phyloP scores from a whole-genome alignment of 768 basidiomycete genomes.

The Tylopilus balloui region DNA sequence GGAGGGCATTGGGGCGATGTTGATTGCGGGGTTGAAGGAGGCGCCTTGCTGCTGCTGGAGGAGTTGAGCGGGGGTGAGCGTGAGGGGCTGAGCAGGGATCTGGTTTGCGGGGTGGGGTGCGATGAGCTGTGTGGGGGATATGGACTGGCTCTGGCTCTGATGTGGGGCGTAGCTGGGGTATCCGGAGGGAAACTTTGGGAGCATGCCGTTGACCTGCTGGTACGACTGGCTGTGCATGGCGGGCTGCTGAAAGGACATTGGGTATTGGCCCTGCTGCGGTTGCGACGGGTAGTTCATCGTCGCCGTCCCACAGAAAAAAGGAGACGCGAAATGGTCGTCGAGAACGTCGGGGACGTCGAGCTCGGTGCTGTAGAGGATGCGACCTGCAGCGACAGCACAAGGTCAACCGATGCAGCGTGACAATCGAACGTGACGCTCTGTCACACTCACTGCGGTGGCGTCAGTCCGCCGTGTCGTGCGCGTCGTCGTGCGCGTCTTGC shows the following conservation, averaged over 20 bases:
- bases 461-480: too few relatives aligned
- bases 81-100: constrained; percentile 17
- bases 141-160: constrained; percentile 17
- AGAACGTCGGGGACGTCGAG: constrained; percentile 2
- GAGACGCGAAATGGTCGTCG: neutral
- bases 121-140: constrained; percentile 29
- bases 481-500: neutral
- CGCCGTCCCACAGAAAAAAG: constrained; percentile 6
- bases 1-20: constrained; percentile 2
- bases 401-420: constrained; percentile 12
- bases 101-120: constrained; percentile 9
- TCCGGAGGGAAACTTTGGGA: constrained; percentile 15
- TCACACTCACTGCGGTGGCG: constrained; percentile 23
- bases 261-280: constrained; percentile 22
- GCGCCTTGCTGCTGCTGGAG: constrained; percentile 33
- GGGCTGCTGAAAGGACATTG: constrained; percentile 23
- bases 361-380: constrained; percentile 2
- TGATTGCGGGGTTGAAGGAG: constrained; percentile 3
- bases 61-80: constrained; percentile 36
- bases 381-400: constrained; percentile 9
- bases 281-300: constrained; percentile 27
- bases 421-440: constrained; percentile 24
- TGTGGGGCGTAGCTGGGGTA: constrained; percentile 9
- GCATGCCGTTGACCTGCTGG: constrained; percentile 14
- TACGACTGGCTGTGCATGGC: constrained; percentile 15